Conservation (phyloP, 2,329 filamentous ascomycete species). For the Pseudogymnoascus sp. region DNA sequence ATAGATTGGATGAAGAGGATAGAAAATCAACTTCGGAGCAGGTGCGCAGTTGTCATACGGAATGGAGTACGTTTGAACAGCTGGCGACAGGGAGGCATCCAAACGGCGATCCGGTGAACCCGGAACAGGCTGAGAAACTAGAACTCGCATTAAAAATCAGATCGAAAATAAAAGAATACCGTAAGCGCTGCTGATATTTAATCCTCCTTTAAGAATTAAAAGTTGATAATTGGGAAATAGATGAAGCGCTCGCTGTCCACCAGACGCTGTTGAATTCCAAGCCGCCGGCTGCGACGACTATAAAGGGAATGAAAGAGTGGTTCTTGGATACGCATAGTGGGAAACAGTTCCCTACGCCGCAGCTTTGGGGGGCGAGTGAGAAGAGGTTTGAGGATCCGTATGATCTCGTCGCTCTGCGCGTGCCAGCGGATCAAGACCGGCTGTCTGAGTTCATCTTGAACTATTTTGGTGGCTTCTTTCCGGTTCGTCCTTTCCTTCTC, state of each 20-base stretch:
- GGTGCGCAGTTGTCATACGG: constrained; percentile 11
- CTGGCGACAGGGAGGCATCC: neutral
- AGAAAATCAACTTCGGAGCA: constrained; percentile 6
- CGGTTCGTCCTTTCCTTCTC: neutral
- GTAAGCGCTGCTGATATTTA: constrained; percentile 4
- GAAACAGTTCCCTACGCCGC: constrained; percentile 1
- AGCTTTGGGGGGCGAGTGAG: constrained; percentile 19
- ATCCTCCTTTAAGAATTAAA: neutral
- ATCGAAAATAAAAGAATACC: constrained; percentile 15
- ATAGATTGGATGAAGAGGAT: constrained; percentile 14
- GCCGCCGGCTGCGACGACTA: constrained; percentile 13
- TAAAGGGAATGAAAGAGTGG: constrained; percentile 18
- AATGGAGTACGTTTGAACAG: constrained; percentile 13
- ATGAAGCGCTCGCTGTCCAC: constrained; percentile 15
- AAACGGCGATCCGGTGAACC: constrained; percentile 3
- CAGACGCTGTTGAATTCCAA: constrained; percentile 13
- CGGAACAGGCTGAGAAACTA: constrained; percentile 9
- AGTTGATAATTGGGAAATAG: constrained; percentile 5
- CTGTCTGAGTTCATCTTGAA: constrained; percentile 24
- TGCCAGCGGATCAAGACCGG: constrained; percentile 20
- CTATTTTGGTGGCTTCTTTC: constrained; percentile 17
- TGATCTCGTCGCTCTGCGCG: constrained; percentile 23
- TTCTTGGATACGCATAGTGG: constrained; percentile 13
- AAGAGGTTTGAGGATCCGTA: constrained; percentile 14
- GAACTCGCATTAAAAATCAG: constrained; percentile 14